These are phyloP conservation scores for Diplodia corticola DNA, from an alignment of 2,329 filamentous ascomycete species.

Conservation along the genomic window DNA sequence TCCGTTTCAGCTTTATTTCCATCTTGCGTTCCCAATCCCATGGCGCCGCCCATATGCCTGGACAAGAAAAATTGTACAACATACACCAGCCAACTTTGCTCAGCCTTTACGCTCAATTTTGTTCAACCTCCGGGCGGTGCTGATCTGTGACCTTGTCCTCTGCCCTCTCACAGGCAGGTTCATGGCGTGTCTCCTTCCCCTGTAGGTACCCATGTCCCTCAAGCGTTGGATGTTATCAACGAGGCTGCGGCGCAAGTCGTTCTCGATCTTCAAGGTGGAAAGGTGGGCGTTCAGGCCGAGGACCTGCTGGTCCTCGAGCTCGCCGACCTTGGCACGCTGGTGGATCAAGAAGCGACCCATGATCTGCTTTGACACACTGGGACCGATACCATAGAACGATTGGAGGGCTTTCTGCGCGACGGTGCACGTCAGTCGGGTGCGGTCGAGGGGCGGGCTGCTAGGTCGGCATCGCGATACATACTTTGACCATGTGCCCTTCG, in stretches of 20 bases:
- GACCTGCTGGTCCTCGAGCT: conserved; percentile 72
- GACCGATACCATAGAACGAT: conserved; percentile 83
- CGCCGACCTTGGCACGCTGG: conserved; percentile 74
- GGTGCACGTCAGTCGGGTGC: neutral
- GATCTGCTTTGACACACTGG: conserved; percentile 67
- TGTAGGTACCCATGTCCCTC: conserved; percentile 86
- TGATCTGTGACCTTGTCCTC: conserved; percentile 75
- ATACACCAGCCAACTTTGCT: neutral
- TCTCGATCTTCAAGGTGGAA: conserved; percentile 90
- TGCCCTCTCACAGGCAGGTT: conserved; percentile 88
- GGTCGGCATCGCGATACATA: conserved; percentile 45
- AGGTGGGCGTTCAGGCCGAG: conserved; percentile 82
- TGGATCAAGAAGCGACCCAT: conserved; percentile 90
- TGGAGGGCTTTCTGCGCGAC: conserved; percentile 66
- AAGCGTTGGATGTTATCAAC: conserved; percentile 83
- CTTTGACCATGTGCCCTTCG: conserved; percentile 80
- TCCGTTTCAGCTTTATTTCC: neutral
- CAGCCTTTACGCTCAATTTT: conserved; percentile 54
- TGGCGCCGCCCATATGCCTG: conserved; percentile 19
- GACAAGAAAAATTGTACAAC: neutral
- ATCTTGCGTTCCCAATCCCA: neutral
- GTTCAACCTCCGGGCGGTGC: conserved; percentile 61
- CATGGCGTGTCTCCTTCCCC: conserved; percentile 90
- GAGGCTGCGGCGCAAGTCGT: conserved; percentile 74
- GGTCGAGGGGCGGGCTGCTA: neutral